These are phyloP conservation scores for Aspergillaceae sp. DNA, from an alignment of 2,329 filamentous ascomycete genomes.

Conservation along the genomic window DNA sequence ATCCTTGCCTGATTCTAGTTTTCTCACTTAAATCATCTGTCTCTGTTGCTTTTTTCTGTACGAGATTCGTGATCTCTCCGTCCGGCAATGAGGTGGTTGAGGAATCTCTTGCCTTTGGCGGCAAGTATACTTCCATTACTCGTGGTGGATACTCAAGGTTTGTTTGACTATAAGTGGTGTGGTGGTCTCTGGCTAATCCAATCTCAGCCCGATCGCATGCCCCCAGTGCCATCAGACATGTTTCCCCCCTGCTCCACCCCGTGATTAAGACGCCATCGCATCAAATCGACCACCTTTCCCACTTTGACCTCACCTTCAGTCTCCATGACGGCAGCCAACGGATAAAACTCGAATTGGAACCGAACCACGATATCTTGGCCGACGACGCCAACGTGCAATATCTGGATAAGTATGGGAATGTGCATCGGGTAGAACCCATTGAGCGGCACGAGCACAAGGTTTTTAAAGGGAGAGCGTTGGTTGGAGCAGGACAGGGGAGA, in stretches of 20 bases:
- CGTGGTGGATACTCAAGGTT: conserved; percentile 9
- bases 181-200: background rate
- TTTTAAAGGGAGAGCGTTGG: conserved; percentile 70
- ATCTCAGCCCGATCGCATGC: conserved; percentile 57
- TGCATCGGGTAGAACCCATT: conserved; percentile 59
- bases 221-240: conserved; percentile 66
- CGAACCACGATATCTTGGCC: conserved; percentile 82
- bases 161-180: background rate
- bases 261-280: conserved; percentile 70
- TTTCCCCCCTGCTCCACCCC: conserved; percentile 65
- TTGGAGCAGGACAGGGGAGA: conserved; percentile 53
- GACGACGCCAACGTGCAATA: conserved; percentile 67
- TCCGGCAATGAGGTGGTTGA: conserved; percentile 19
- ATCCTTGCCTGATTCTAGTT: conserved; percentile 12
- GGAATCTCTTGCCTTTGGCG: conserved; percentile 17
- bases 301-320: conserved; percentile 77
- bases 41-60: background rate
- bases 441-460: conserved; percentile 68
- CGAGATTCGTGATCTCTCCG: background rate
- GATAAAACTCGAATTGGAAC: conserved; percentile 72
- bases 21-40: background rate
- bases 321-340: conserved; percentile 59
- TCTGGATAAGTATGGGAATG: conserved; percentile 60
- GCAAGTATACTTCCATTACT: conserved; percentile 19
- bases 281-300: conserved; percentile 68